Evolutionary conservation across 352 stramenopile species (phyloP).

Genomic region (Pythium rhizo-oryzae): DNA sequence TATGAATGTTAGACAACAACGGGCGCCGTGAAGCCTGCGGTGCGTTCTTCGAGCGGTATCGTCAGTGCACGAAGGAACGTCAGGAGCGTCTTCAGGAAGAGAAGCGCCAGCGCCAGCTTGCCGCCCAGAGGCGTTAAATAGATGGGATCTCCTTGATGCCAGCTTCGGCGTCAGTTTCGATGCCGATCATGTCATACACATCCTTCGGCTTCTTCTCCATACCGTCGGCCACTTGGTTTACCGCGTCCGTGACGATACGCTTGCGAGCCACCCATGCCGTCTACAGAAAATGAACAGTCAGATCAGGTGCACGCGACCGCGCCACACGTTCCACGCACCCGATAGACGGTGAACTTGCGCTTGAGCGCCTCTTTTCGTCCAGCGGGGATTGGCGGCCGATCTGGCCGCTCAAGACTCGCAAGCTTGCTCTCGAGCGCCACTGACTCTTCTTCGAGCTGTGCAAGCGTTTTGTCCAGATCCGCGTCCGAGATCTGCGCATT

Average conservation of each 20-base stretch:
- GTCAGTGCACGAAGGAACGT: conserved; percentile 61
- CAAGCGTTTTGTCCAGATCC: conserved; percentile 55
- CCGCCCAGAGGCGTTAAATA: conserved; percentile 46
- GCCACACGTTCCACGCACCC: conserved; percentile 33
- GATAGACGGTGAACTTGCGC: conserved; percentile 64
- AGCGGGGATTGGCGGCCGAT: conserved; percentile 50
- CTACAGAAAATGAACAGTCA: conserved; percentile 31
- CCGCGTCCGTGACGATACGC: conserved; percentile 73
- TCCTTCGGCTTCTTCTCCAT: conserved; percentile 85
- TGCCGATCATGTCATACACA: conserved; percentile 54
- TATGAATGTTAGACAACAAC: conserved; percentile 42
- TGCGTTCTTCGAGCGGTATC: conserved; percentile 71
- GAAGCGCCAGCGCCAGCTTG: conserved; percentile 13
- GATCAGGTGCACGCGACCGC: conserved; percentile 1
- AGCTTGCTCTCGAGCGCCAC: conserved; percentile 49
- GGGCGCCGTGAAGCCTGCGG: conserved; percentile 47
- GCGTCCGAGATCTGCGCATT: conserved; percentile 69
- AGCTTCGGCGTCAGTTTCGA: conserved; percentile 75
- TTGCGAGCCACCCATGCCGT: conserved; percentile 75
- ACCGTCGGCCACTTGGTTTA: conserved; percentile 79
- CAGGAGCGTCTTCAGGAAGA: conserved; percentile 27
- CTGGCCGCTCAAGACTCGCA: conserved; percentile 44
- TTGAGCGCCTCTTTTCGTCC: conserved; percentile 65
- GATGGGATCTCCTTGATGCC: conserved; percentile 68
- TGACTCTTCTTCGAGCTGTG: conserved; percentile 46